Percentiles rank a stretch among this genome's conserved stretches.
Conservation (phyloP, 1,284 basidiomycete genomes). For the Fistulina hepatica region DNA sequence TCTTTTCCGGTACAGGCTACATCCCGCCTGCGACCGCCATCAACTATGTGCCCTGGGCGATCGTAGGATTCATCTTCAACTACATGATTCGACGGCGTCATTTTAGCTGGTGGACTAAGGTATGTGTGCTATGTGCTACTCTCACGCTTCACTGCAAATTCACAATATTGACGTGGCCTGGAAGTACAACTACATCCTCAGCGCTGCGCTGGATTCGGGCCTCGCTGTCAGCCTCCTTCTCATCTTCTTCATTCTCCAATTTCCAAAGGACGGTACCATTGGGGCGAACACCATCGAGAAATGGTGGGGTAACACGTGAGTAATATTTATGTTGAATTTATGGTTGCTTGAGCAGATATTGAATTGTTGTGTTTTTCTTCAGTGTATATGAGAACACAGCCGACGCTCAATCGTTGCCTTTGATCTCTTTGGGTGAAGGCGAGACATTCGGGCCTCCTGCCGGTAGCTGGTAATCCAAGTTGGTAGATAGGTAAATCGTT, state of each 20-base stretch:
- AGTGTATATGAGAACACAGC: no score
- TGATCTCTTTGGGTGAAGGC: no score
- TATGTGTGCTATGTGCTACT: no score
- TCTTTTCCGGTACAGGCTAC: constrained; percentile 41
- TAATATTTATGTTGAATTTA: no score
- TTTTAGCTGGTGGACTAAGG: constrained; percentile 63
- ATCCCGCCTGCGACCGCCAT: constrained; percentile 48
- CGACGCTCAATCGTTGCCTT: no score
- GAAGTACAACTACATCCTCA: constrained; percentile 30
- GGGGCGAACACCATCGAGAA: constrained; percentile 3
- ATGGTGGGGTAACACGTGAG: constrained; percentile 16
- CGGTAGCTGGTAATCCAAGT: no score
- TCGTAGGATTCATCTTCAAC: constrained; percentile 57
- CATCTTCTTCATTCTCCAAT: constrained; percentile 62
- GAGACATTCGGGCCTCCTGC: no score
- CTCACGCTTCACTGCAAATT: constrained; percentile 14
- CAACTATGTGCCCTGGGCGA: constrained; percentile 49
- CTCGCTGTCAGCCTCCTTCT: constrained; percentile 45
- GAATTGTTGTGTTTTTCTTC: no score
- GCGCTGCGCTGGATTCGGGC: constrained; percentile 50
- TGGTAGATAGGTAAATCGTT: no score
- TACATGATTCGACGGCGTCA: constrained; percentile 46
- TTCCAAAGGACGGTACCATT: constrained; percentile 47
- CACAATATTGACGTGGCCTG: background rate
- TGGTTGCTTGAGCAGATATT: no score